Base-by-base conservation (phyloP, 768 basidiomycete species). In the Pleurotus platypus region DNA sequence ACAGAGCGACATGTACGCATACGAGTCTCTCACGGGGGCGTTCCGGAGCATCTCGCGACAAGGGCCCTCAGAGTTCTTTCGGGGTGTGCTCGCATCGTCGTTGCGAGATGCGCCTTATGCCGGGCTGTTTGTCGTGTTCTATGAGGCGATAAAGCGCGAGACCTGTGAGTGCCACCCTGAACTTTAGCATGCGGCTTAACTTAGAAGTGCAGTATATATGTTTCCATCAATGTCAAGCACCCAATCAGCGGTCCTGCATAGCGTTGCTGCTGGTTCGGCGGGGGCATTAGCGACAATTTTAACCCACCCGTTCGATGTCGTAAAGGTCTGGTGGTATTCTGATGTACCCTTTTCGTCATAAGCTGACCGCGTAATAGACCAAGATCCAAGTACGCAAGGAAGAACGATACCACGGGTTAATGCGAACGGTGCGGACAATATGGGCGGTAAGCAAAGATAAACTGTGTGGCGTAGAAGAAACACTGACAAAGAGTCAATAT, bases 91-190 rank as follows among this genome's bases (percentile, higher is more conserved):
- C 20, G 91, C 94, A 1, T 92, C 93, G 1, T 90, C 94, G 1
- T 76, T 94, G n/a, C 83, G 95, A 47, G 95, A 98, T 69, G 95
- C 94, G 11, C 95, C 95, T 0, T 94, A 95, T 64, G 93, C 95
- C 1, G 95, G 94, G 2, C 70, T 97, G 5, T 98, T 94, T 63
- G 77, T 96, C 37, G 82, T 93, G 2, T 83, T 88, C 58, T 98
- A 98, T 66, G 94, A 98, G 70, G 83, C 84, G 46, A 82, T 92
- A 60, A 98, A 98, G 69, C 77, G 78, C 49, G 81, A 91, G 63
- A 75, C 84, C 3, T 77, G 91, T 89, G 68, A 64, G 78, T 67
- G 26, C 18, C 9, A 13, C 39, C 37, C 35, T 38, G 13, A 16
- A 26, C 22, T 59, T 46, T 48, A 18, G 7, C 40, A 53, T 56